Evolutionary conservation across 2,329 filamentous ascomycete genomes (phyloP).

Genomic region (Elsinoe perseae): DNA sequence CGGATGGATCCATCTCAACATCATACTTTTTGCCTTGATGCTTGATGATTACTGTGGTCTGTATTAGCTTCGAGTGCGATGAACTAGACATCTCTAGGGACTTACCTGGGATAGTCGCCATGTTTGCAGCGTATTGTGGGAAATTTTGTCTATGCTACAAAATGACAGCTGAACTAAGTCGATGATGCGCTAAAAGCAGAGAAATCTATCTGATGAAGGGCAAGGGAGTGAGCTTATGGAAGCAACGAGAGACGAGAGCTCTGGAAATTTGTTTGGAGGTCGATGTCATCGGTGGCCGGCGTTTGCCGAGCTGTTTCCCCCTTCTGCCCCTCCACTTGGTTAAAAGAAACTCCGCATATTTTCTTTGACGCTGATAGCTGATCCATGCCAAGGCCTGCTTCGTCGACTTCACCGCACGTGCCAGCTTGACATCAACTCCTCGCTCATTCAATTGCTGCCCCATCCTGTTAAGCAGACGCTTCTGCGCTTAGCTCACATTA

Average conservation of each 20-base stretch:
- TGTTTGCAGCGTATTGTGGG: constrained; percentile 18
- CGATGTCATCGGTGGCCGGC: constrained; percentile 11
- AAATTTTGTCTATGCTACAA: neutral
- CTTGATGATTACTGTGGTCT: constrained; percentile 69
- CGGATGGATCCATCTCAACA: constrained; percentile 77
- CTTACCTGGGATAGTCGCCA: constrained; percentile 27
- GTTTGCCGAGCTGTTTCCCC: neutral
- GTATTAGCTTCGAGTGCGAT: constrained; percentile 9
- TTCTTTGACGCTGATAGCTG: neutral
- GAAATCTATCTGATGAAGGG: neutral
- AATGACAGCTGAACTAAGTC: neutral
- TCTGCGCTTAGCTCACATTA: neutral
- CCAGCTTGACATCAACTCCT: neutral
- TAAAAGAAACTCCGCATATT: neutral
- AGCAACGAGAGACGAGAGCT: neutral
- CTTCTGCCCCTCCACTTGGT: neutral
- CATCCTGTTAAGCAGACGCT: neutral
- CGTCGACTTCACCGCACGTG: constrained; percentile 10
- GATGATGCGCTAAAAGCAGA: neutral
- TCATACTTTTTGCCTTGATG: constrained; percentile 94
- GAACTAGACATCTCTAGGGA: neutral
- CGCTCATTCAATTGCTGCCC: neutral
- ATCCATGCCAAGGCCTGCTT: constrained; percentile 5
- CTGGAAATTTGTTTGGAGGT: constrained; percentile 12
- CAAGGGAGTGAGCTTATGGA: neutral